Base-by-base conservation (phyloP, 805 yeast genomes). In the Dipodascus albidus region DNA sequence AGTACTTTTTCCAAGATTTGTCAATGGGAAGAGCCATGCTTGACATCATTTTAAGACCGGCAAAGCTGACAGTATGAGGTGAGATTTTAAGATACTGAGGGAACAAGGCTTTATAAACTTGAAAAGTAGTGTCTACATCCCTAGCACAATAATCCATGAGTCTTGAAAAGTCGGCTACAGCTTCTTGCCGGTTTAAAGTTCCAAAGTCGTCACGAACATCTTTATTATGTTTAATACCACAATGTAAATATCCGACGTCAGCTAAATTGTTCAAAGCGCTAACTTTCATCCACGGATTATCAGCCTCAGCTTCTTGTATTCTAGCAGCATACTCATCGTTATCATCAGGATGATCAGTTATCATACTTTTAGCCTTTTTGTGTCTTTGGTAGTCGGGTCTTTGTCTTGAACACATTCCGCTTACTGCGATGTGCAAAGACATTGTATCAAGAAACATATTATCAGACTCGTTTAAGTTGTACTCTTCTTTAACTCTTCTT, bases 51-150 rank as follows among this genome's bases (percentile, higher is more conserved):
- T 84, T 74, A 48, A 93, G 70, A 1, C 96, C 96, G 0, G 93
- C 90, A 70, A 90, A 85, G 15, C 95, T 86, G 1, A 91, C 95
- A 0, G 99, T 97, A 67, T 93, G 99, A 0, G 99, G 96, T 48
- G 90, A 81, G 51, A 80, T 76, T 31, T 71, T 61, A 23, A 77
- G 66, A 62, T 87, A 93, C 35, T 71, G 69, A 1, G 96, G 96
- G 31, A 82, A 79, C 0, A 89, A 78, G 55, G 79, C 79, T 54
- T 75, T 71, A 58, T 83, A 82, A 1, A 91, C 87, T 55, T 70
- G 70, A 60, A 76, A 83, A 0, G 99, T 93, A 1, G 83, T 82
- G 4, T 71, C 70, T 0, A 89, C 96, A 70, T 93, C 99, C 3
- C 67, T 69, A 0, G 96, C 88, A 74, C 99, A 95, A 70, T 95